phyloP scores from a whole-genome alignment of 169 alveolate genomes.

The Plasmodium billcollinsi region DNA sequence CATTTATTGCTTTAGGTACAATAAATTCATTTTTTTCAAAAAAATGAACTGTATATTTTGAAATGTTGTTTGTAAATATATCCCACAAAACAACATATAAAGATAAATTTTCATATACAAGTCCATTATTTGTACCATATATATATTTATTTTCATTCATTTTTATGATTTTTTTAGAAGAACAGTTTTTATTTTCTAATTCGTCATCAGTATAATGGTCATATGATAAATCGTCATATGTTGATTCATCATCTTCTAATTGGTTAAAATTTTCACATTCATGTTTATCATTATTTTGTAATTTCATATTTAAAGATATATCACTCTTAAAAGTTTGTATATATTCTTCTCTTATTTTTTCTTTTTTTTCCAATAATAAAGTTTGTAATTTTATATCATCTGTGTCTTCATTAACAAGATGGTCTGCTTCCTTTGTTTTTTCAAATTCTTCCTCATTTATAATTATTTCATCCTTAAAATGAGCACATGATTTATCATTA shows the following conservation, averaged over 20 bases:
- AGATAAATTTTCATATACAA: conserved; percentile 45
- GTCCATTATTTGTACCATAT: conserved; percentile 6
- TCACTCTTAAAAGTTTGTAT: conserved; percentile 3
- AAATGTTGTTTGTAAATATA: conserved; percentile 35
- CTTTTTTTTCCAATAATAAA: conserved; percentile 32
- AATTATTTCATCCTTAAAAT: too few relatives aligned
- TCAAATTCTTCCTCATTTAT: too few relatives aligned
- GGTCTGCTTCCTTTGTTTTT: neutral
- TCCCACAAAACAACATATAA: conserved; percentile 75
- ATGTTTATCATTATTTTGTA: neutral
- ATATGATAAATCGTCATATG: neutral
- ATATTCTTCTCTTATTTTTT: conserved; percentile 52
- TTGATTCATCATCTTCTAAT: neutral
- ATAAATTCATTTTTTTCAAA: conserved; percentile 25
- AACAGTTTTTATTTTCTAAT: neutral
- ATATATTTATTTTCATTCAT: conserved; percentile 21
- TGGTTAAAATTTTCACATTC: neutral
- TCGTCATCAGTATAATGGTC: neutral
- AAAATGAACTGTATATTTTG: conserved; percentile 59
- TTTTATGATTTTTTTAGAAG: neutral
- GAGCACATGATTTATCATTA: too few relatives aligned
- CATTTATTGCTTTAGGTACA: conserved; percentile 41
- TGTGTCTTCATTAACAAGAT: neutral
- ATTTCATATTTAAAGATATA: neutral
- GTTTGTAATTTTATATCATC: neutral